Percentiles rank a stretch among this genome's conserved stretches.
These are phyloP conservation scores for Phialocephala subalpina DNA, from an alignment of 2,329 filamentous ascomycete genomes.

Conservation along the genomic window DNA sequence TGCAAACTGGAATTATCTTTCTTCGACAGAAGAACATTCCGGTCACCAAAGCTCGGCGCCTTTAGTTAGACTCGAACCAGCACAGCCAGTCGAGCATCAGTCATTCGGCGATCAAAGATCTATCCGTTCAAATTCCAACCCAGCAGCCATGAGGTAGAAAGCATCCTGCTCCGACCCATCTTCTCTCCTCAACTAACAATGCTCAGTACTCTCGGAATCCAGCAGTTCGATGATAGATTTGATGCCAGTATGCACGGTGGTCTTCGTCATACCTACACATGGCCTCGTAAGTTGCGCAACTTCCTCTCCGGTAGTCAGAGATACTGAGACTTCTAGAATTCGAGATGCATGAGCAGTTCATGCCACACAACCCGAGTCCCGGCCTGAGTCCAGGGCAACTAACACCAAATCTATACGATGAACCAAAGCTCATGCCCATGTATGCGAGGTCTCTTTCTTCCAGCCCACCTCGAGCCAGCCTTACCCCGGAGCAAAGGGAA, in stretches of 20 bases:
- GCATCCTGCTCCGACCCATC: slow-evolving; percentile 6
- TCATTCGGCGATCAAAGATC: slow-evolving; percentile 26
- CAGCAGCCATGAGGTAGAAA: slow-evolving; percentile 41
- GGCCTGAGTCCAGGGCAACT: slow-evolving; percentile 37
- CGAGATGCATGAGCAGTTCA: slow-evolving; percentile 42
- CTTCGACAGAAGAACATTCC: slow-evolving; percentile 37
- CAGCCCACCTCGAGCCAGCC: slow-evolving; percentile 62
- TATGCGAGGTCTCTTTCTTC: slow-evolving; percentile 52
- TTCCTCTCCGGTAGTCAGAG: background rate
- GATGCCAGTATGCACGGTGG: slow-evolving; percentile 36
- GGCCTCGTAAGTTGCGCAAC: slow-evolving; percentile 41
- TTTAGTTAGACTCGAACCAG: slow-evolving; percentile 39
- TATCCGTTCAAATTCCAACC: slow-evolving; percentile 38
- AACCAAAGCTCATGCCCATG: slow-evolving; percentile 41
- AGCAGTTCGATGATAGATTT: slow-evolving; percentile 43
- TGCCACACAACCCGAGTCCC: slow-evolving; percentile 38
- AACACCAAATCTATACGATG: slow-evolving; percentile 39
- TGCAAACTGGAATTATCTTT: slow-evolving; percentile 40
- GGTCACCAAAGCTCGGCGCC: slow-evolving; percentile 26
- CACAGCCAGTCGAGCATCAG: slow-evolving; percentile 30
- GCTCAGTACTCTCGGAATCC: slow-evolving; percentile 41
- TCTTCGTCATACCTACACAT: slow-evolving; percentile 41
- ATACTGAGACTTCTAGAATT: slow-evolving; percentile 39
- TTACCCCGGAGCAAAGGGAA: slow-evolving; percentile 68
- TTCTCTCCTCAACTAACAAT: slow-evolving; percentile 22